phyloP scores from a whole-genome alignment of 2,329 filamentous ascomycete genomes.

The Colletotrichum salicis region DNA sequence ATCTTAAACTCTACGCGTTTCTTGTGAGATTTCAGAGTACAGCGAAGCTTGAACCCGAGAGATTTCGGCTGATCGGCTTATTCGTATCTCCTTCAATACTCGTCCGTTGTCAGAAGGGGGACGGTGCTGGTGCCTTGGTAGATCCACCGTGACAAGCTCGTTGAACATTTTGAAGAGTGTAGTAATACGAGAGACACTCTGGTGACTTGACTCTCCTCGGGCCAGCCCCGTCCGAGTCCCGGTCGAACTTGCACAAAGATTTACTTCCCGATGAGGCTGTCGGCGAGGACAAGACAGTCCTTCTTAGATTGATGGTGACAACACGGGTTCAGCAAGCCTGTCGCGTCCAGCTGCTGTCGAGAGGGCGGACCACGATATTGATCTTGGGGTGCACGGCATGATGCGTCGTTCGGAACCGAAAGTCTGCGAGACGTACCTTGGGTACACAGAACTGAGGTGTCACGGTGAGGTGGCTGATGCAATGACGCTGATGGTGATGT shows the following conservation, averaged over 20 bases:
- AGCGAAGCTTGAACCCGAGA: not conserved
- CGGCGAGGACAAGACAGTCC: not conserved
- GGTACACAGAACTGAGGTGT: not conserved
- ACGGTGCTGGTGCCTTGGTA: not conserved
- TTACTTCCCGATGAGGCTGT: constrained; percentile 6
- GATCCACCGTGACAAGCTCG: not conserved
- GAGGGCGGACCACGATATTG: not conserved
- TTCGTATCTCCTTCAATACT: not conserved
- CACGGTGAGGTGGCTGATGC: too few species aligned
- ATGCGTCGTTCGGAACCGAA: constrained; percentile 2
- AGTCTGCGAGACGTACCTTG: not conserved
- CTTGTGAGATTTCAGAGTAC: not conserved
- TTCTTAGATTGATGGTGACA: not conserved
- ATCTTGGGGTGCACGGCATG: constrained; percentile 17
- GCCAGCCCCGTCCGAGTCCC: not conserved
- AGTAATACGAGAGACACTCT: not conserved
- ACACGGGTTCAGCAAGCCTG: not conserved
- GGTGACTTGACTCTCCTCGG: not conserved
- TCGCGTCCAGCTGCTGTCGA: not conserved
- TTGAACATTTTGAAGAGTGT: not conserved
- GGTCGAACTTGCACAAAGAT: not conserved
- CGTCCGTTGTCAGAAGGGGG: not conserved
- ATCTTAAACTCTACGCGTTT: not conserved
- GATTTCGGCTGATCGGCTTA: not conserved
- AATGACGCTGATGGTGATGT: not conserved